A percentile compares a stretch with the other conserved stretches of the same genome.
Evolutionary conservation across 1,284 basidiomycete genomes (phyloP).

Genomic region (Inonotus hispidus): DNA sequence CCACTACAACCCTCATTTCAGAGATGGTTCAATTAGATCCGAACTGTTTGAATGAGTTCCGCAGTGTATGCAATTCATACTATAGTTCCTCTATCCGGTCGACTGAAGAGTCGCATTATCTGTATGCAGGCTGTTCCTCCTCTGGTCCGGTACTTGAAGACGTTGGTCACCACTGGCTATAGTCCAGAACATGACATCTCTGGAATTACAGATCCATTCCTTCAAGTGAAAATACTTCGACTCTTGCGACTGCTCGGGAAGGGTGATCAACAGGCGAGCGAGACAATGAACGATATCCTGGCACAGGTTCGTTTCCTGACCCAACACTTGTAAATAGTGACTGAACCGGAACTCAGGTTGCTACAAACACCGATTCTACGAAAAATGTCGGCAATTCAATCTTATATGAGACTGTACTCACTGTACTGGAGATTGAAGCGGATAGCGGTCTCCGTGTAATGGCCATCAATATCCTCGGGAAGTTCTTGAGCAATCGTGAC

Average conservation of each 20-base stretch:
- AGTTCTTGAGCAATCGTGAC: slow-evolving; percentile 96
- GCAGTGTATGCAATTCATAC: slow-evolving; percentile 54
- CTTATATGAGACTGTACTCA: slow-evolving; percentile 95
- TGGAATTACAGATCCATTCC: slow-evolving; percentile 97
- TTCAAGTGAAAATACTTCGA: slow-evolving; percentile 97
- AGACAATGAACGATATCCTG: slow-evolving; percentile 97
- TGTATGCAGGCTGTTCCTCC: slow-evolving; percentile 76
- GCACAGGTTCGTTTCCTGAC: slow-evolving; percentile 61
- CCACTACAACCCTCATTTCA: slow-evolving; percentile 90
- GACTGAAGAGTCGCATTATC: slow-evolving; percentile 11
- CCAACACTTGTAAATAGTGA: too few relatives aligned
- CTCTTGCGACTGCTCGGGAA: slow-evolving; percentile 85
- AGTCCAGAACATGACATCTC: slow-evolving; percentile 99
- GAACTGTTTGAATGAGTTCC: slow-evolving; percentile 76
- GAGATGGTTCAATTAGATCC: slow-evolving; percentile 90
- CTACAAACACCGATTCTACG: slow-evolving; percentile 95
- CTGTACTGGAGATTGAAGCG: slow-evolving; percentile 97
- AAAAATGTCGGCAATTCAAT: slow-evolving; percentile 99
- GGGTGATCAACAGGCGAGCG: slow-evolving; percentile 83
- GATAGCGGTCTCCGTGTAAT: slow-evolving; percentile 95
- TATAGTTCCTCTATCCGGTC: slow-evolving; percentile 5
- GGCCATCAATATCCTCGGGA: slow-evolving; percentile 99
- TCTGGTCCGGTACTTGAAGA: slow-evolving; percentile 94
- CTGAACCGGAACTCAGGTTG: slow-evolving; percentile 54
- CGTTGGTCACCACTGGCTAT: slow-evolving; percentile 93